Evolutionary conservation across 495 filamentous ascomycete genomes (phyloP).

Genomic region (Aspergillus nanangensis): DNA sequence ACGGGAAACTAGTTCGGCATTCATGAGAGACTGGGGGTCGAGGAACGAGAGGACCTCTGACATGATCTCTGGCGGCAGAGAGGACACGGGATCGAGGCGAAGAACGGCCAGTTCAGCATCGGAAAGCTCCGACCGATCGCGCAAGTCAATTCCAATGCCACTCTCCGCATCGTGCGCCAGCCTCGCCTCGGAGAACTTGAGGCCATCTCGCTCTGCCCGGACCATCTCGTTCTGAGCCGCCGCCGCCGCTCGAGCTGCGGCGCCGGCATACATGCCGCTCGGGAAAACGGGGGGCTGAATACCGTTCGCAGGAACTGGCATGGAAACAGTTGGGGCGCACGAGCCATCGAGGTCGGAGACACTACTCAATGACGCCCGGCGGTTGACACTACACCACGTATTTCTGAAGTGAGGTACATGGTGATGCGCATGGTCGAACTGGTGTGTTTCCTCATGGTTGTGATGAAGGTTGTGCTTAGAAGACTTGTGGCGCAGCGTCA

Average conservation of each 20-base stretch:
- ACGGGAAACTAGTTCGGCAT: constrained; percentile 56
- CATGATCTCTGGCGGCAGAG: constrained; percentile 67
- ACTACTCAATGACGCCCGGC: constrained; percentile 35
- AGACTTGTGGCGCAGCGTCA: constrained; percentile 40
- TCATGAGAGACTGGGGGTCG: constrained; percentile 61
- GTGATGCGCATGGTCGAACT: constrained; percentile 13
- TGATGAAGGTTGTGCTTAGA: constrained; percentile 25
- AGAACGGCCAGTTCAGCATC: constrained; percentile 37
- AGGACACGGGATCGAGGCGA: constrained; percentile 58
- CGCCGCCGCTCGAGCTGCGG: constrained; percentile 66
- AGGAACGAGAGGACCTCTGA: constrained; percentile 68
- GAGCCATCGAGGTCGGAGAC: constrained; percentile 36
- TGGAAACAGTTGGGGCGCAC: constrained; percentile 28
- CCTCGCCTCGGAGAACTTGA: constrained; percentile 27
- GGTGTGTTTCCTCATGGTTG: constrained; percentile 11
- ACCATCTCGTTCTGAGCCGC: constrained; percentile 62
- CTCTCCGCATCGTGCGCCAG: constrained; percentile 61
- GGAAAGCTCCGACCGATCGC: constrained; percentile 41
- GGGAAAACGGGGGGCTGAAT: constrained; percentile 37
- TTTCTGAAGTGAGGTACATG: constrained; percentile 13
- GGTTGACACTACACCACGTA: constrained; percentile 31
- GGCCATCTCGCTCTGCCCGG: constrained; percentile 32
- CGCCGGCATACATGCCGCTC: constrained; percentile 49
- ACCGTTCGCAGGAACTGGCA: constrained; percentile 35
- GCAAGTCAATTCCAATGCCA: constrained; percentile 74